A percentile compares a stretch with the other conserved stretches of the same genome.
Conservation (phyloP, 2,329 filamentous ascomycete genomes). For the Xylariaceae sp. region DNA sequence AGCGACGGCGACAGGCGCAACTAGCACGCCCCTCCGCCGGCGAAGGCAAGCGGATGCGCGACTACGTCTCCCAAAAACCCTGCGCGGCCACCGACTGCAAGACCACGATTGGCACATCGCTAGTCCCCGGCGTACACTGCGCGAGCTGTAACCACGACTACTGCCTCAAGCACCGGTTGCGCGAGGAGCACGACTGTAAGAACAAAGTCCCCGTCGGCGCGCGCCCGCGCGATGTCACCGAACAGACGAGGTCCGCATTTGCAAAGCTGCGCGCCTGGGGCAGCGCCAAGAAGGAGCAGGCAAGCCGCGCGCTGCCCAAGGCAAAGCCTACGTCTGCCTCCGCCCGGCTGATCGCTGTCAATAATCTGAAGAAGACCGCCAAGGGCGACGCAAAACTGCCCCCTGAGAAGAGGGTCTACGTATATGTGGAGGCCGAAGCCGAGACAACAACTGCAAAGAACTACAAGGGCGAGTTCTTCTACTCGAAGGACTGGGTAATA, state of each 20-base stretch:
- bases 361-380: conserved; percentile 81
- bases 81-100: conserved; percentile 73
- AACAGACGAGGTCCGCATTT: conserved; percentile 76
- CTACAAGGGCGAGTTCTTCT: conserved; percentile 82
- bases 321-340: conserved; percentile 68
- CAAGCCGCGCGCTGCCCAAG: conserved; percentile 65
- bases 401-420: conserved; percentile 83
- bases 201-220: conserved; percentile 70
- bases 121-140: conserved; percentile 75
- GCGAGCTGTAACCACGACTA: conserved; percentile 74
- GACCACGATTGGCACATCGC: conserved; percentile 71
- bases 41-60: conserved; percentile 59
- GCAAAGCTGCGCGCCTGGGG: conserved; percentile 83
- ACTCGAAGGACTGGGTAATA: conserved; percentile 85
- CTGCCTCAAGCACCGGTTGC: conserved; percentile 78
- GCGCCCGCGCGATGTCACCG: conserved; percentile 53
- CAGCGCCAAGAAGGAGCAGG: conserved; percentile 70
- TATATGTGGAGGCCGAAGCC: conserved; percentile 89
- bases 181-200: conserved; percentile 83
- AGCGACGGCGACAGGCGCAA: conserved; percentile 61
- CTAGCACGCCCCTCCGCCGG: conserved; percentile 61
- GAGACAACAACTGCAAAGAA: conserved; percentile 84
- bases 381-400: conserved; percentile 88
- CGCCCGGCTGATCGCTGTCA: conserved; percentile 71
- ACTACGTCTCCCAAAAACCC: conserved; percentile 66